Conservation (phyloP, 768 basidiomycete genomes). For the Auricularia sp. region DNA sequence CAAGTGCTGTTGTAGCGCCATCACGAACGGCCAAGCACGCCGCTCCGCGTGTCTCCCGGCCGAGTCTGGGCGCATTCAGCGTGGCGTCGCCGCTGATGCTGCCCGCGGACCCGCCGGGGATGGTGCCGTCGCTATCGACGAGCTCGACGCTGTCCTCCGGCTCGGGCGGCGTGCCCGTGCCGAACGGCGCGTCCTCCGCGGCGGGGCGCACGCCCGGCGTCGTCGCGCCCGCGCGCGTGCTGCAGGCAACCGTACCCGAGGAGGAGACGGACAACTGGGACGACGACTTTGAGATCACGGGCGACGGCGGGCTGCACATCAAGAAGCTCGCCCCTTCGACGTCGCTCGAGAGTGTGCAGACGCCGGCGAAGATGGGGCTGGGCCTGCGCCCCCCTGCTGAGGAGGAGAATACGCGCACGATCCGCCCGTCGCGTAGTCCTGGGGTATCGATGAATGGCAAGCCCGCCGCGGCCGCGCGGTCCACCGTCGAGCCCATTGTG, state of each 20-base stretch:
- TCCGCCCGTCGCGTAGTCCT: slow-evolving; percentile 66
- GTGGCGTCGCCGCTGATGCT: neutral
- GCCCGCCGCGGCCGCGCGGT: slow-evolving; percentile 45
- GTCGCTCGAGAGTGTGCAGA: neutral
- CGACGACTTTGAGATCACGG: slow-evolving; percentile 70
- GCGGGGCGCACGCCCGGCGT: neutral
- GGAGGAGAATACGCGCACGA: slow-evolving; percentile 75
- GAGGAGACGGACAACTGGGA: slow-evolving; percentile 97
- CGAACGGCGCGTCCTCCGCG: neutral
- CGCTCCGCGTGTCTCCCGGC: slow-evolving; percentile 12
- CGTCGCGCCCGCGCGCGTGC: slow-evolving; percentile 19
- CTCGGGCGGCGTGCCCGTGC: neutral
- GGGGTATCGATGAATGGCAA: neutral
- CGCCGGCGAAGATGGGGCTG: no score
- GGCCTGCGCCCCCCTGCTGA: neutral
- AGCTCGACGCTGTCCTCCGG: neutral
- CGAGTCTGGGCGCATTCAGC: neutral
- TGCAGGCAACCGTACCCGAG: slow-evolving; percentile 63
- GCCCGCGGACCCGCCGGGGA: neutral
- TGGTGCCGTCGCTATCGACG: neutral
- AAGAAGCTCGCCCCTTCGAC: neutral
- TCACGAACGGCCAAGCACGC: neutral
- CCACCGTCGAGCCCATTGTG: slow-evolving; percentile 54
- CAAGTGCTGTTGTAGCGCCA: neutral
- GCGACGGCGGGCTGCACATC: neutral